Conservation (phyloP, 768 basidiomycete genomes). For the Coprinopsis marcescibilis region DNA sequence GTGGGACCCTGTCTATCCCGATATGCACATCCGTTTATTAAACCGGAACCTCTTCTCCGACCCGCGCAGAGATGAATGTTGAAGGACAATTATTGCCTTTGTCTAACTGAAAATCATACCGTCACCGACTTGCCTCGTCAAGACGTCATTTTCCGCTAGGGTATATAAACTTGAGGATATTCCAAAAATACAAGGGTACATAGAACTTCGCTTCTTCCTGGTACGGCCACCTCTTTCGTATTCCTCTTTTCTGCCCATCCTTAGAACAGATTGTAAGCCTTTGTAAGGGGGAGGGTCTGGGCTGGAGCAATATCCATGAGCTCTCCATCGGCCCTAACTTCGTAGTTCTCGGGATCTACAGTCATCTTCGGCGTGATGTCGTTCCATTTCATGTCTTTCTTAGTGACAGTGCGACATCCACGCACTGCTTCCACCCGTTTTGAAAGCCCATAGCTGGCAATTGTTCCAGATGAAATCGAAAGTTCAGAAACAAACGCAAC, state of each 20-base stretch:
- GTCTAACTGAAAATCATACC: too few relatives aligned
- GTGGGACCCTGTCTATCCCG: too few relatives aligned
- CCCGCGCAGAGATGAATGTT: too few relatives aligned
- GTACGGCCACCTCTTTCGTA: neutral
- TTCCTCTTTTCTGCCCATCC: neutral
- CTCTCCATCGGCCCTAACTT: constrained; percentile 76
- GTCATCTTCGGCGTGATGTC: constrained; percentile 70
- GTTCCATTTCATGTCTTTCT: constrained; percentile 96
- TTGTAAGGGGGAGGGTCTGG: constrained; percentile 57
- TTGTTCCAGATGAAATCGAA: constrained; percentile 34
- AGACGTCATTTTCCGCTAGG: too few relatives aligned
- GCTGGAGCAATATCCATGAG: constrained; percentile 76
- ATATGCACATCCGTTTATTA: too few relatives aligned
- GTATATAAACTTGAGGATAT: too few relatives aligned
- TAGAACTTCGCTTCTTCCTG: too few relatives aligned
- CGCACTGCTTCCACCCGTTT: constrained; percentile 63
- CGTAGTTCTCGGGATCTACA: constrained; percentile 91
- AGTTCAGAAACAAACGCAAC: constrained; percentile 77
- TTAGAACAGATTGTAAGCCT: constrained; percentile 76
- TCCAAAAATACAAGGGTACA: too few relatives aligned
- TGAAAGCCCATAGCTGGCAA: constrained; percentile 49
- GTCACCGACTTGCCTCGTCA: too few relatives aligned
- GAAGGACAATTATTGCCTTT: too few relatives aligned
- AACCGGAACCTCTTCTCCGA: too few relatives aligned
- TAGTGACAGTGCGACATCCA: constrained; percentile 68